Base-by-base conservation (phyloP, 1,284 basidiomycete genomes). In the Apiotrichum sp. region DNA sequence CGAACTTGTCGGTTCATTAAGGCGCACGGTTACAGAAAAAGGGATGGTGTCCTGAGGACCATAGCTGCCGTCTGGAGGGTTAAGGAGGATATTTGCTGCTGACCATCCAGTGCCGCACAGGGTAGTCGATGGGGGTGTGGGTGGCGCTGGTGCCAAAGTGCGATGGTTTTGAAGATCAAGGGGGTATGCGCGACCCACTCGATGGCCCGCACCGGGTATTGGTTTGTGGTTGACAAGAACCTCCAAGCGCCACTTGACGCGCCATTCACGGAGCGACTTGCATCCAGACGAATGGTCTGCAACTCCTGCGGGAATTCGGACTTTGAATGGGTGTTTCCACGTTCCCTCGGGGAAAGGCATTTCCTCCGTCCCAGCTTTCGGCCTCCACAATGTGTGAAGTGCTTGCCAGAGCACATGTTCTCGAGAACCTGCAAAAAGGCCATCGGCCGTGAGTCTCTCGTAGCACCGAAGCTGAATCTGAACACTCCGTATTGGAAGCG, bases 241-340 rank as follows among this genome's bases (percentile, higher is more conserved):
- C 41, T 72, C 68, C n/a, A 73, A 51, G 10, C 62, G 60, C 72
- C 72, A 73, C 10, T 62, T 63, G 3, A 65, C 59, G 42, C 67
- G 67, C 65, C 69, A 70, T 47, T 73, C 70, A 32, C 66, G 67
- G 10, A 65, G 55, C 31, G 50, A 46, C 55, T 68, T 66, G 6
- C 40, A 39, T 6, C 56, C 65, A 22, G 52, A 45, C 4, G 66
- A 63, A 14, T 46, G n/a, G 13, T 56, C 48, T 6, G 57, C 61
- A 0, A 63, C 67, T 5, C 66, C 65, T 11, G 59, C 46, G 1
- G 72, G 72, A n/a, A 73, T 62, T 13, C 58, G 47, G 6, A 69
- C 38, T 14, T 57, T 55, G 57, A 72, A 73, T 1, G 61, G 59
- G 5, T 58, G 34, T 6, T 63, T 48, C 68, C 69, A 73, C 29